phyloP scores from a whole-genome alignment of 2,329 filamentous ascomycete genomes.

The Penicillium capsulatum region DNA sequence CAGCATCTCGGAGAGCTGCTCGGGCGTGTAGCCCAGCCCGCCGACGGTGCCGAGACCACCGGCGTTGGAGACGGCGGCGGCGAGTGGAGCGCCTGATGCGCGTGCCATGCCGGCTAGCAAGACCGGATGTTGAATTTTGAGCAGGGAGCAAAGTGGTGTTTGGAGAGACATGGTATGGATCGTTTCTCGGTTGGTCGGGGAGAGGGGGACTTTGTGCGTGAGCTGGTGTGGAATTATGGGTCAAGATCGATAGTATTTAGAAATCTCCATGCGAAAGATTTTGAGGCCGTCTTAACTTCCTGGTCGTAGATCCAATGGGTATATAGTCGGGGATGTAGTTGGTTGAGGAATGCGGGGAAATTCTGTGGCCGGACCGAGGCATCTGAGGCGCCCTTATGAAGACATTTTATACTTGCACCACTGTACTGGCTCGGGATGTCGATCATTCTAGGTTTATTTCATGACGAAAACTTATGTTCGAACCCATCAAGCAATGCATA shows the following conservation, averaged over 20 bases:
- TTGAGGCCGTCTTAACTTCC: too few species aligned
- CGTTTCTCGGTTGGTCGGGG: too few species aligned
- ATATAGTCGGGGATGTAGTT: neutral
- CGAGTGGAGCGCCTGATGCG: constrained; percentile 71
- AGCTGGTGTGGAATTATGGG: neutral
- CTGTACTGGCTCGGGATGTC: too few species aligned
- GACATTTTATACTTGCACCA: constrained; percentile 1
- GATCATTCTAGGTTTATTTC: too few species aligned
- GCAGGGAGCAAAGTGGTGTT: constrained; percentile 72
- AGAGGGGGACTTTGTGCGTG: neutral
- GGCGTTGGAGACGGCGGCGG: constrained; percentile 82
- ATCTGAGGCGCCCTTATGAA: constrained; percentile 8
- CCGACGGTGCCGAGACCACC: constrained; percentile 69
- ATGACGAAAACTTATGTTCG: too few species aligned
- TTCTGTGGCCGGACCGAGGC: constrained; percentile 19
- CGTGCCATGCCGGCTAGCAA: constrained; percentile 92
- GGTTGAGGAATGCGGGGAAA: constrained; percentile 14
- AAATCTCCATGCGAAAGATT: too few species aligned
- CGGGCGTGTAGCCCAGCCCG: constrained; percentile 65
- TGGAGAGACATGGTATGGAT: constrained; percentile 51
- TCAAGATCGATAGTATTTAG: neutral
- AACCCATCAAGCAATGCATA: too few species aligned
- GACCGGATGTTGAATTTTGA: constrained; percentile 83
- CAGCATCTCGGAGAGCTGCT: constrained; percentile 73
- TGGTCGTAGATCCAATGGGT: neutral